Evolutionary conservation across 163 green algal species (phyloP).

Genomic region (Volvox carteri): DNA sequence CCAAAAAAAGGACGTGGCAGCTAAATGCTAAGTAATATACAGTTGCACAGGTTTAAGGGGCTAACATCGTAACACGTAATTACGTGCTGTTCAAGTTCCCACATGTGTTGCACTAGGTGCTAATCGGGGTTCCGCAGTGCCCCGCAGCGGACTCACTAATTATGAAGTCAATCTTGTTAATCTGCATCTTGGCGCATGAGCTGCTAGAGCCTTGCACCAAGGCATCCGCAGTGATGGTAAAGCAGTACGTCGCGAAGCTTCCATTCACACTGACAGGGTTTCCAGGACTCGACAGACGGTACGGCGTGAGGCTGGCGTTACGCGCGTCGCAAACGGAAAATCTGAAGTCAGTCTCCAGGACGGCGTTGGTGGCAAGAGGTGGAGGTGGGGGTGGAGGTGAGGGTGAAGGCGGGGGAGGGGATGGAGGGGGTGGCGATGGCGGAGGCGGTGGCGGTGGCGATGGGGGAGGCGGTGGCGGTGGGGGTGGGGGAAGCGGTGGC

Average conservation of each 20-base stretch:
- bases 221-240: not conserved
- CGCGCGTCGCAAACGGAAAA: not conserved
- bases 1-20: no score
- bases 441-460: not conserved
- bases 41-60: not conserved
- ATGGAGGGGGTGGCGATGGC: not conserved
- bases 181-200: not conserved
- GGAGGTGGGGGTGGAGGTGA: not conserved
- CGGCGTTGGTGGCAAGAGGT: not conserved
- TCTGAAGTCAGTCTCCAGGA: not conserved
- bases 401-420: not conserved
- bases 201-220: not conserved
- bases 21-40: not conserved
- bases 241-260: not conserved
- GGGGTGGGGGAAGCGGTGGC: not conserved
- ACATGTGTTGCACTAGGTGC: no score
- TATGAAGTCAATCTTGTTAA: not conserved
- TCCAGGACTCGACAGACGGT: not conserved
- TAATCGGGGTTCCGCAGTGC: no score
- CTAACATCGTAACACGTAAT: not conserved
- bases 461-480: not conserved
- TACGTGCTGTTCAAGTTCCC: not conserved
- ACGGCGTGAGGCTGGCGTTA: not conserved
- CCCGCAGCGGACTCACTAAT: not conserved
- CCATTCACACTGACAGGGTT: not conserved